Evolutionary conservation across 352 stramenopile genomes (phyloP), one percentile per base, ranked within the genome.

Genomic region (Globisporangium cylindrosporum): DNA sequence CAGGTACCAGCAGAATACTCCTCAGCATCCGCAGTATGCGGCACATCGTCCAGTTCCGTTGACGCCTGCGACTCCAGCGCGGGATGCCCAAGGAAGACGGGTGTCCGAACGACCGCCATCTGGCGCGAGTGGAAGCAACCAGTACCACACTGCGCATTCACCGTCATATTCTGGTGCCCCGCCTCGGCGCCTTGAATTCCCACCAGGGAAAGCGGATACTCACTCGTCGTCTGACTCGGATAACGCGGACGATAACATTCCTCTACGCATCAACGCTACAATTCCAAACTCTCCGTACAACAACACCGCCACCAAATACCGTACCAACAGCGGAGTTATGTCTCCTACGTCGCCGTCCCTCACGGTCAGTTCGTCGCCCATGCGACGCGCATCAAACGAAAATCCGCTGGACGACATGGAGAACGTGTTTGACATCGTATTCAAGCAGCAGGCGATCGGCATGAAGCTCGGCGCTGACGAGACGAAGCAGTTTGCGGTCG

Each of bases 351-450:
- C 49, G 55, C 74, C 14, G 66, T 70, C 56, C 14, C 36, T 70
- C 14, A 62, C 54, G n/a, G 46, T 73, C 32, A 63, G 68, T 36
- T 73, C 72, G 34, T 73, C 76, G 36, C 72, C 76, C 18, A 22
- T 77, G 58, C 68, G 62, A 43, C 67, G 25, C 25, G 64, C 43
- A 41, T 69, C 20, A 59, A 66, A 65, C 25, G 69, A 73, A 36
- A 88, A 82, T 6, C 61, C 67, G 5, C 51, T 91, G 25, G 77
- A 93, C 48, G 77, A 79, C 24, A 84, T 94, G 71, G 81, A 93
- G 27, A 87, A 86, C 53, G 79, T 93, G 14, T 94, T 94, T 53
- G 86, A 94, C 64, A 87, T 94, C 69, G 86, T 94, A 41, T 94
- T 94, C 75, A 92, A 91, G 72, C 84, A 94, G 72, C 86, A 93